These are phyloP conservation scores for Solanum stenotomum DNA, from an alignment of 257 asterid genomes.

Conservation along the genomic window DNA sequence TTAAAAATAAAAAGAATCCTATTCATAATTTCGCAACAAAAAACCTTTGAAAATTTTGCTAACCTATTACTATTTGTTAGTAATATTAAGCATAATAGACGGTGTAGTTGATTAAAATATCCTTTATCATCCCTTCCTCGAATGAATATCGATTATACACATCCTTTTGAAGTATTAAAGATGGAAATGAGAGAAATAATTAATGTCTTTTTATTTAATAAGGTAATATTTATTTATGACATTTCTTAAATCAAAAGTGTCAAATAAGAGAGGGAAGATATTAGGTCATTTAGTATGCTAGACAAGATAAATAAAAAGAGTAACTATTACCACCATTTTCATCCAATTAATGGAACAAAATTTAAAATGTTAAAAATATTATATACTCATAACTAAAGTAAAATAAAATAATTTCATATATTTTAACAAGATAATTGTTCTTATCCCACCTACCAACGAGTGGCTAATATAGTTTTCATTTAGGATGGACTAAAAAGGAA, in stretches of 20 bases:
- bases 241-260: background rate
- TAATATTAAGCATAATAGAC: background rate
- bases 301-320: background rate
- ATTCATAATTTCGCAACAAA: background rate
- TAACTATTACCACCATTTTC: too few species aligned
- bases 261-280: background rate
- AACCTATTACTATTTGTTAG: too few species aligned
- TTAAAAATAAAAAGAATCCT: background rate
- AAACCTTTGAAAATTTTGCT: background rate
- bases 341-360: too few species aligned
- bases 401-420: background rate
- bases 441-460: background rate
- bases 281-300: background rate
- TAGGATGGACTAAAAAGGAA: too few species aligned
- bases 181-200: background rate
- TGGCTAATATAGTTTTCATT: background rate
- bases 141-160: background rate
- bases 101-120: background rate
- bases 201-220: background rate
- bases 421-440: background rate
- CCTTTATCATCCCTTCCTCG: background rate
- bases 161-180: background rate
- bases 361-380: too few species aligned
- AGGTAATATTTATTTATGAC: background rate
- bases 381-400: background rate